These are phyloP conservation scores for Debaryomyces subglobosus DNA, from an alignment of 1,139 yeast genomes.

Conservation along the genomic window DNA sequence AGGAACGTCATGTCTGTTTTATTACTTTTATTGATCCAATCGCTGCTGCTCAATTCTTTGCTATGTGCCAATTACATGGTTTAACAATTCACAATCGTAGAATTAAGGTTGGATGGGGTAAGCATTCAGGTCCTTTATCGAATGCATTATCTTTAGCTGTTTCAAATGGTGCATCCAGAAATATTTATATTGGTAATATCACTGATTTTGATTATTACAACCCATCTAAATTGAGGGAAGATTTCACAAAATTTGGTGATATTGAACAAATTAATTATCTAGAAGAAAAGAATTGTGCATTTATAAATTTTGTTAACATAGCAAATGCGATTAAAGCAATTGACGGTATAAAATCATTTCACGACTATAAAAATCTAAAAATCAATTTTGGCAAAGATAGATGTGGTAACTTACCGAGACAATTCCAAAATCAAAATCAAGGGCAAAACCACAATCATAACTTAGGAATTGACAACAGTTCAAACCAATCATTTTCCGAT, in stretches of 20 bases:
- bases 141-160: slow-evolving; percentile 81
- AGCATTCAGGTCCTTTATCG: slow-evolving; percentile 88
- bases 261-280: slow-evolving; percentile 80
- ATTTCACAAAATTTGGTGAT: slow-evolving; percentile 73
- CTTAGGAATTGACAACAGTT: slow-evolving; percentile 23
- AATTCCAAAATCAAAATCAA: slow-evolving; percentile 39
- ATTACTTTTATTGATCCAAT: slow-evolving; percentile 89
- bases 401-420: slow-evolving; percentile 82
- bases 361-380: slow-evolving; percentile 62
- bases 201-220: slow-evolving; percentile 52
- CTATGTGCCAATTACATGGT: slow-evolving; percentile 83
- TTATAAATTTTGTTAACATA: slow-evolving; percentile 78
- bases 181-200: slow-evolving; percentile 80
- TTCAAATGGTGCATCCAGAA: slow-evolving; percentile 93
- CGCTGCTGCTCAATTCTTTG: slow-evolving; percentile 93
- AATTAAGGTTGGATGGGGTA: slow-evolving; percentile 95
- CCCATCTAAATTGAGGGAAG: slow-evolving; percentile 60
- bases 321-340: slow-evolving; percentile 84
- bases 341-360: slow-evolving; percentile 55
- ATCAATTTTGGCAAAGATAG: slow-evolving; percentile 88
- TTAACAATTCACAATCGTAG: slow-evolving; percentile 77
- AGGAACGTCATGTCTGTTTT: slow-evolving; percentile 86
- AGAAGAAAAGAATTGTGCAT: slow-evolving; percentile 80
- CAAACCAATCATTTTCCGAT: slow-evolving; percentile 31
- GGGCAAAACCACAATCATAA: slow-evolving; percentile 9